These are phyloP conservation scores for Datisca glomerata DNA, from an alignment of 306 rosid species.

Conservation along the genomic window DNA sequence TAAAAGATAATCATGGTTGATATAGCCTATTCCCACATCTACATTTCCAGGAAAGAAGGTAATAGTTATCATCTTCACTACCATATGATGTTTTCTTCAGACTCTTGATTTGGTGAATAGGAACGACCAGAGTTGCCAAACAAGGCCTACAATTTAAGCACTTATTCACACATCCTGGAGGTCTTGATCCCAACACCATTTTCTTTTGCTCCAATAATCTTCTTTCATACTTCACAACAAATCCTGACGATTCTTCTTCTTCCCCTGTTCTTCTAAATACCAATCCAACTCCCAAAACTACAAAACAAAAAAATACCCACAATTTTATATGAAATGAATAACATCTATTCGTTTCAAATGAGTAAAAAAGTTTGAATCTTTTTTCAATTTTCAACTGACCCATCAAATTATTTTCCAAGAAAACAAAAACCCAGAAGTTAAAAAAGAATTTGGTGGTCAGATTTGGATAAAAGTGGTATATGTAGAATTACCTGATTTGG, in stretches of 20 bases:
- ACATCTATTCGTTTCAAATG: too few species aligned
- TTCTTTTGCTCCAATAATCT: constrained; percentile 2
- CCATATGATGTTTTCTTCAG: constrained; percentile 20
- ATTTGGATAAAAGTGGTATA: too few species aligned
- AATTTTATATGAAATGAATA: too few species aligned
- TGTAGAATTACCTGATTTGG: too few species aligned
- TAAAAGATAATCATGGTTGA: constrained; percentile 42
- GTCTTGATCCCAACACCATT: constrained; percentile 68
- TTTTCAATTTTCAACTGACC: too few species aligned
- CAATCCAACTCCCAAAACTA: background rate
- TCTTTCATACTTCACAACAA: background rate
- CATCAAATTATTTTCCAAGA: too few species aligned
- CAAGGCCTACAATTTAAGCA: constrained; percentile 86
- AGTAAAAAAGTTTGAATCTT: too few species aligned
- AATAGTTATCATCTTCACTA: constrained; percentile 51
- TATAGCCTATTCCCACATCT: constrained; percentile 62
- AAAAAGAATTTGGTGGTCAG: too few species aligned
- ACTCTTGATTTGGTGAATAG: constrained; percentile 32
- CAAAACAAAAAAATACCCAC: background rate
- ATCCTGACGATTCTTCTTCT: background rate
- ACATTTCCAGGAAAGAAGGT: constrained; percentile 86
- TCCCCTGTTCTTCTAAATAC: background rate
- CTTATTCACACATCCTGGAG: constrained; percentile 67
- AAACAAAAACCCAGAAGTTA: too few species aligned
- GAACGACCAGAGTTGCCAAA: constrained; percentile 55